These are phyloP conservation scores for Podosphaera aphanis DNA, from an alignment of 2,329 filamentous ascomycete genomes.

Conservation along the genomic window DNA sequence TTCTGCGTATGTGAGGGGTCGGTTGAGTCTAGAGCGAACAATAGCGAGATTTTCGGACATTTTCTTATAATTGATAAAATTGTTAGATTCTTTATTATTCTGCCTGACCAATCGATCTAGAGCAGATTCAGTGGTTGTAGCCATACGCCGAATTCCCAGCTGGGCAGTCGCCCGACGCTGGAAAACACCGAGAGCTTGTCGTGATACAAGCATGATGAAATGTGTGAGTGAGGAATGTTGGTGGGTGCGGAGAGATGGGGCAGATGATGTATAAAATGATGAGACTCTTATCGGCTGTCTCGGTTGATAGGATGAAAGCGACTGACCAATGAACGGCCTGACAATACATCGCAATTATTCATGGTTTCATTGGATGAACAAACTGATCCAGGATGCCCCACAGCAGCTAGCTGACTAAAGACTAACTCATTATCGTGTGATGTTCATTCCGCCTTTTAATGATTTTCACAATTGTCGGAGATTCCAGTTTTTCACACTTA, in stretches of 20 bases:
- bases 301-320: neutral
- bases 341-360: neutral
- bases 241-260: neutral
- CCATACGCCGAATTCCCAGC: slow-evolving; percentile 48
- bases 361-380: neutral
- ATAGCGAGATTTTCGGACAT: slow-evolving; percentile 93
- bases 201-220: slow-evolving; percentile 38
- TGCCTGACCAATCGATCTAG: slow-evolving; percentile 93
- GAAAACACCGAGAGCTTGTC: slow-evolving; percentile 44
- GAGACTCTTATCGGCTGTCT: neutral
- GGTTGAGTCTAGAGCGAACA: slow-evolving; percentile 73
- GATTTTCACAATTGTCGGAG: no score
- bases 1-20: slow-evolving; percentile 84
- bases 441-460: no score
- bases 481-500: no score
- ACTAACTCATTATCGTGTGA: no score
- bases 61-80: slow-evolving; percentile 99
- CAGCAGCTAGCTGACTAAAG: neutral
- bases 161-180: slow-evolving; percentile 35
- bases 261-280: neutral
- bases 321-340: neutral
- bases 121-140: slow-evolving; percentile 64
- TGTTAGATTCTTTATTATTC: slow-evolving; percentile 86
- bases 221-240: neutral
- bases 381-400: neutral